Percentiles rank a stretch among this genome's conserved stretches.
Conservation (phyloP, 257 asterid species). For the Oldenlandia corymbosa region DNA sequence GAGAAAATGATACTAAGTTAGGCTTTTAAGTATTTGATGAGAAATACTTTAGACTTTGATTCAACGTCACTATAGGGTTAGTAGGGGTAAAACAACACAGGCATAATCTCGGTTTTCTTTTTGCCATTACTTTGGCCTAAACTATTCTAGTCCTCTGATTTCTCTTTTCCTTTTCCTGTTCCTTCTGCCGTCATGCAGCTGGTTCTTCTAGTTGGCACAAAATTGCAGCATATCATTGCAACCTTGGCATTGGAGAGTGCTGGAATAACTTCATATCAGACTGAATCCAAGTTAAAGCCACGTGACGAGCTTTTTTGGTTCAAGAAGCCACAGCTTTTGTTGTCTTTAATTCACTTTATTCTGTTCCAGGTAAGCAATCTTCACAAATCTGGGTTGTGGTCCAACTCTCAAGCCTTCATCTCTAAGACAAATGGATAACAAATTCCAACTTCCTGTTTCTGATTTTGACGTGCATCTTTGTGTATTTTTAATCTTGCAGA, state of each 20-base stretch:
- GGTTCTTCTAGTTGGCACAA: constrained; percentile 84
- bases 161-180: neutral
- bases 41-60: too few relatives aligned
- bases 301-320: constrained; percentile 97
- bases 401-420: neutral
- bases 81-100: neutral
- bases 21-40: neutral
- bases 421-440: neutral
- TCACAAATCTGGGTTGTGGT: neutral
- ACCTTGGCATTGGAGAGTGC: constrained; percentile 96
- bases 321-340: constrained; percentile 72
- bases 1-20: too few relatives aligned
- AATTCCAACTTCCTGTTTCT: neutral
- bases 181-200: constrained; percentile 46
- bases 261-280: constrained; percentile 49
- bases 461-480: neutral
- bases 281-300: constrained; percentile 61
- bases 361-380: constrained; percentile 81
- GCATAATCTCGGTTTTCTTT: neutral
- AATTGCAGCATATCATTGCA: constrained; percentile 91
- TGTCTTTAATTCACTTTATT: constrained; percentile 79
- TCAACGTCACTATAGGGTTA: neutral
- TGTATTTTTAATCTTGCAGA: constrained; percentile 28
- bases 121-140: neutral
- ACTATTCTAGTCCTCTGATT: neutral